These are phyloP conservation scores for Dictyostelium discoideum DNA, from an alignment of 78 protist genomes.

Conservation along the genomic window DNA sequence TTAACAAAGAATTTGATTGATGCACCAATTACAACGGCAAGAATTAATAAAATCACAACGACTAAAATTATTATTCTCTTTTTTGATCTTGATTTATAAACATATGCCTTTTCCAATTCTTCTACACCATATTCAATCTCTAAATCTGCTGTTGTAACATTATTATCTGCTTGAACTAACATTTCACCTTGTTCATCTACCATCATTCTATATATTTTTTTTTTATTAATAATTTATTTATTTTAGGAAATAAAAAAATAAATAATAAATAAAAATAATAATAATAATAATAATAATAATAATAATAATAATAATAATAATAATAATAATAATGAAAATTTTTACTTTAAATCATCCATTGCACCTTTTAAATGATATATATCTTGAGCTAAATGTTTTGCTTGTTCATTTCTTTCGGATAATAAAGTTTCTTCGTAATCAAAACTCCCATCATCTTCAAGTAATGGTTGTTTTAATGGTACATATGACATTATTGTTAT, in stretches of 20 bases:
- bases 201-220: background rate
- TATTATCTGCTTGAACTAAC: background rate
- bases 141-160: background rate
- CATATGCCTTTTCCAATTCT: constrained; percentile 38
- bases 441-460: background rate
- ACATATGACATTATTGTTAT: constrained; percentile 7
- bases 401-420: constrained; percentile 15
- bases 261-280: too few species aligned
- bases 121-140: background rate
- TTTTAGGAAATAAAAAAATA: background rate
- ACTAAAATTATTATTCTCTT: background rate
- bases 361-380: constrained; percentile 10
- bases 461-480: constrained; percentile 14
- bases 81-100: constrained; percentile 23
- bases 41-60: background rate
- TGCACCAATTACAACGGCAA: background rate
- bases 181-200: constrained; percentile 22
- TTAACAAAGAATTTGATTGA: background rate
- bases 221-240: background rate
- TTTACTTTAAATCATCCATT: constrained; percentile 36
- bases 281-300: too few species aligned
- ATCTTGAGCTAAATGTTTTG: background rate
- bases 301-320: too few species aligned
- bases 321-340: too few species aligned
- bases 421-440: constrained; percentile 24